Conservation (phyloP, 140 eudicot genomes). For the Flaveria floridana region DNA sequence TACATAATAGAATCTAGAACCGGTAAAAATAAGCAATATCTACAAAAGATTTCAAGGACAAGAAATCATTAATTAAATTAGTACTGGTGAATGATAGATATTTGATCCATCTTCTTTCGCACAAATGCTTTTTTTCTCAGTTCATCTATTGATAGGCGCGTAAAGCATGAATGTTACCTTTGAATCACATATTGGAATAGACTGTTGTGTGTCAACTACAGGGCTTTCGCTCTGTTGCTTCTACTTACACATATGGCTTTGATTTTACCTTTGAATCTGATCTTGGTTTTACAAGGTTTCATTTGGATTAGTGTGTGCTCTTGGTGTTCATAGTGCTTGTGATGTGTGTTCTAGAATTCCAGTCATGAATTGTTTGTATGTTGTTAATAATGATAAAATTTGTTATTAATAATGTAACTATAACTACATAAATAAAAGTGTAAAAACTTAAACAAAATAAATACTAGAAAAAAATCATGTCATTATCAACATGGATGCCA, state of each 20-base stretch:
- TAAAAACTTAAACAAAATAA: background rate
- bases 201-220: background rate
- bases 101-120: background rate
- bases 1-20: slow-evolving; percentile 7
- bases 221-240: background rate
- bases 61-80: background rate
- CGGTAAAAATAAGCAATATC: slow-evolving; percentile 4
- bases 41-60: background rate
- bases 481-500: background rate
- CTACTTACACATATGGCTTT: background rate
- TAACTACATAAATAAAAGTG: background rate
- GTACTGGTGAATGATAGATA: background rate
- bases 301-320: background rate
- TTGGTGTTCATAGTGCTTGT: background rate
- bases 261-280: background rate
- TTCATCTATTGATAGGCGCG: background rate
- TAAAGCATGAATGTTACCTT: background rate
- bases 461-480: background rate
- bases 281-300: background rate
- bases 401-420: background rate
- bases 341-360: background rate
- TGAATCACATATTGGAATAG: background rate
- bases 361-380: background rate
- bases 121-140: background rate
- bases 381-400: background rate